These are phyloP conservation scores for Alternaria sp. DNA, from an alignment of 2,329 filamentous ascomycete species.

Conservation along the genomic window DNA sequence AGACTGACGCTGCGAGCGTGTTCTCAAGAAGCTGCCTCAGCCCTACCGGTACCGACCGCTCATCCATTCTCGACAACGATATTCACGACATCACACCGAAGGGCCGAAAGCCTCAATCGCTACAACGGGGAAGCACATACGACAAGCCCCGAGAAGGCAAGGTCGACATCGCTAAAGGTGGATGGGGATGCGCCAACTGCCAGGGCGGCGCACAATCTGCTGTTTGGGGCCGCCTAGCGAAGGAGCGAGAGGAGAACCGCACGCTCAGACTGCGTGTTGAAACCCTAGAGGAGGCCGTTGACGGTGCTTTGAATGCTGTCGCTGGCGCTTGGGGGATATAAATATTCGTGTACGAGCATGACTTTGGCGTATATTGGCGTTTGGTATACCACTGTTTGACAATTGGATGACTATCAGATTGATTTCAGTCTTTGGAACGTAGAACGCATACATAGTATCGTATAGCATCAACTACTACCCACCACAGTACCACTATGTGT, in stretches of 20 bases:
- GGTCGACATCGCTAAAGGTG: slow-evolving; percentile 34
- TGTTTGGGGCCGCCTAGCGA: slow-evolving; percentile 63
- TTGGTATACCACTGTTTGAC: slow-evolving; percentile 8
- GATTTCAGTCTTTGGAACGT: slow-evolving; percentile 1
- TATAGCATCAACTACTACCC: slow-evolving; percentile 2
- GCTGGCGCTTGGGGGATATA: slow-evolving; percentile 42
- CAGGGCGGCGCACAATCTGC: slow-evolving; percentile 49
- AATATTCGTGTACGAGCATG: slow-evolving; percentile 12
- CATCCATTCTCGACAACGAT: slow-evolving; percentile 48
- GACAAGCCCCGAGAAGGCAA: slow-evolving; percentile 55
- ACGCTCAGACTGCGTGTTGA: slow-evolving; percentile 61
- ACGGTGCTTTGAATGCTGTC: slow-evolving; percentile 65
- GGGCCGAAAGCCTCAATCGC: slow-evolving; percentile 42
- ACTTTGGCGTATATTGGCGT: slow-evolving; percentile 15
- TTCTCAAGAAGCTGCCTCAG: slow-evolving; percentile 51
- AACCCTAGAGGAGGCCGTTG: slow-evolving; percentile 63
- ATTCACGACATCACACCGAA: slow-evolving; percentile 41
- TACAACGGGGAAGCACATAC: slow-evolving; percentile 39
- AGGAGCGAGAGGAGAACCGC: slow-evolving; percentile 64
- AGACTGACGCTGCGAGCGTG: slow-evolving; percentile 57
- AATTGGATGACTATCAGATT: slow-evolving; percentile 3
- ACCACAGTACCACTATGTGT: neutral
- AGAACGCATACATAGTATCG: slow-evolving; percentile 1
- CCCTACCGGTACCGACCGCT: slow-evolving; percentile 43
- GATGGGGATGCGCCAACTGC: slow-evolving; percentile 47